A percentile compares a stretch with the other conserved stretches of the same genome.
Evolutionary conservation across 805 yeast species (phyloP).

Genomic region (Candida andamanensis): DNA sequence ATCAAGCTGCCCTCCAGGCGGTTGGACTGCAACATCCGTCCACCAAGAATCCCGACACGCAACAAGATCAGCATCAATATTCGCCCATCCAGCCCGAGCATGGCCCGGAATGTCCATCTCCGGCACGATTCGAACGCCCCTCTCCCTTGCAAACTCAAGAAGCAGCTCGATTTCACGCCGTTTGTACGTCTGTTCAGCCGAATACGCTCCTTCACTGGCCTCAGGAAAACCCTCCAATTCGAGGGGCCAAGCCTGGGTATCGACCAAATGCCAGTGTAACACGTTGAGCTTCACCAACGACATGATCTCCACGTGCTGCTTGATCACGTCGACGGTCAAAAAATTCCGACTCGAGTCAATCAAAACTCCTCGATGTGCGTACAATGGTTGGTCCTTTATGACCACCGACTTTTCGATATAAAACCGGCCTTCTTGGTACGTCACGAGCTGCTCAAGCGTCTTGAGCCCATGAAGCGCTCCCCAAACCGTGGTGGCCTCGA

Average conservation of each 20-base stretch:
- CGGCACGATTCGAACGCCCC: slow-evolving; percentile 39
- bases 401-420: slow-evolving; percentile 28
- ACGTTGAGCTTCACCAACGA: slow-evolving; percentile 33
- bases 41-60: slow-evolving; percentile 26
- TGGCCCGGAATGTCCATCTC: slow-evolving; percentile 42
- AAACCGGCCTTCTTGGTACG: slow-evolving; percentile 19
- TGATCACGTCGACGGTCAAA: slow-evolving; percentile 18
- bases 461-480: slow-evolving; percentile 38
- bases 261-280: slow-evolving; percentile 37
- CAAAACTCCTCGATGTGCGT: slow-evolving; percentile 34
- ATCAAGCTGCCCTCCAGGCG: slow-evolving; percentile 39
- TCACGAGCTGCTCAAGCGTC: slow-evolving; percentile 36
- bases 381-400: slow-evolving; percentile 30
- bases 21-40: slow-evolving; percentile 30
- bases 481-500: slow-evolving; percentile 32
- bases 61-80: slow-evolving; percentile 20
- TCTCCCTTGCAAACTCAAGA: slow-evolving; percentile 25
- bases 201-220: slow-evolving; percentile 37
- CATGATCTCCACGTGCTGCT: slow-evolving; percentile 34
- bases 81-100: slow-evolving; percentile 34
- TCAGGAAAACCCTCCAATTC: slow-evolving; percentile 25
- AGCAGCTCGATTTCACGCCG: slow-evolving; percentile 20
- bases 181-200: slow-evolving; percentile 23
- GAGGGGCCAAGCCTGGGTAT: slow-evolving; percentile 40
- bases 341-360: slow-evolving; percentile 36